Conservation (phyloP, 1,284 basidiomycete genomes). For the Rhizoctonia solani region DNA sequence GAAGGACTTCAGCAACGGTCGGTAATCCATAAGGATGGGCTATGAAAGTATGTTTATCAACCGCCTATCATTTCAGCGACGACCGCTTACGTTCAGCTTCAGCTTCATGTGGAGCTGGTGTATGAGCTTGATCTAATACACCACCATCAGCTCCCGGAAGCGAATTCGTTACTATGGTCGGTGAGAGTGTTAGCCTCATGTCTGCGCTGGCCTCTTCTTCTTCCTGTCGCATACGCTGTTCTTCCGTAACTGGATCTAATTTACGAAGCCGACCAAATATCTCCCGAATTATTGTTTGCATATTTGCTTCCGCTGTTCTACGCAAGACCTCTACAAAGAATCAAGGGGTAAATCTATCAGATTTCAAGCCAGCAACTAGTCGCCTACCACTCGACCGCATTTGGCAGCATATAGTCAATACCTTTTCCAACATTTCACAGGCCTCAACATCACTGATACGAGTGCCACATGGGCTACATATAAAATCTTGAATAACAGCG, state of each 20-base stretch:
- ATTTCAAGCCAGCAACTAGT: background rate
- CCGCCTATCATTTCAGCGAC: constrained; percentile 36
- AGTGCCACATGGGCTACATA: constrained; percentile 68
- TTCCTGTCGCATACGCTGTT: constrained; percentile 56
- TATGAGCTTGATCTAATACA: constrained; percentile 27
- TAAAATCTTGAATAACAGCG: constrained; percentile 84
- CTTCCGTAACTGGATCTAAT: constrained; percentile 68
- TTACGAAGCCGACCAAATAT: constrained; percentile 76
- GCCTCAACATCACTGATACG: constrained; percentile 89
- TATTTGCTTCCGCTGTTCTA: constrained; percentile 91
- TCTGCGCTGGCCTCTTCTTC: constrained; percentile 32
- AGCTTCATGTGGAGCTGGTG: constrained; percentile 36
- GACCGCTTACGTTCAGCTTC: constrained; percentile 55
- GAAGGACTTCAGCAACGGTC: constrained; percentile 89
- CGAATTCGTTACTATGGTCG: constrained; percentile 19
- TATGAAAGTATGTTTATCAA: constrained; percentile 27
- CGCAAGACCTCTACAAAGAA: constrained; percentile 75
- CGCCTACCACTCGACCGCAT: constrained; percentile 88
- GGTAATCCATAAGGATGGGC: constrained; percentile 77
- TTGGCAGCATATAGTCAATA: constrained; percentile 95
- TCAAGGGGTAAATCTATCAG: constrained; percentile 15
- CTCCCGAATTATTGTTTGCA: constrained; percentile 83
- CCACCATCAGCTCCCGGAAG: constrained; percentile 9
- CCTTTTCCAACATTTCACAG: constrained; percentile 98
- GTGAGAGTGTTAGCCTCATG: constrained; percentile 20